These are phyloP conservation scores for Pythium vanterpoolii DNA, from an alignment of 352 stramenopile genomes.

Conservation along the genomic window DNA sequence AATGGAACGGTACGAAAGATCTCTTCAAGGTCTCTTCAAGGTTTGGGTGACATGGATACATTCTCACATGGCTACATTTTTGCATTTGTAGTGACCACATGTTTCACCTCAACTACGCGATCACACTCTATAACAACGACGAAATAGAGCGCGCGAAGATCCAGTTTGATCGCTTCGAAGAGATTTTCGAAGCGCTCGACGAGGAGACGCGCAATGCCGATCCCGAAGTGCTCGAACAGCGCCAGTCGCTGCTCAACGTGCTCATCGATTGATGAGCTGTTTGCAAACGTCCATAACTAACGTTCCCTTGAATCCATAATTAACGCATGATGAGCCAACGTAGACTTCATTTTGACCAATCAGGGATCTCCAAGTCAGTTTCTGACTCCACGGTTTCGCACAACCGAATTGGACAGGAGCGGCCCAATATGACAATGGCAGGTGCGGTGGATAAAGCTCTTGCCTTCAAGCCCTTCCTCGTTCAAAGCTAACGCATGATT, in stretches of 20 bases:
- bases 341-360: not conserved
- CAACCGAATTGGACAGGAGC: too few species aligned
- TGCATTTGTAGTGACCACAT: constrained; percentile 59
- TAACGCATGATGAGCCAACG: not conserved
- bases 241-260: constrained; percentile 62
- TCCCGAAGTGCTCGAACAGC: constrained; percentile 69
- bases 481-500: too few species aligned
- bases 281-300: constrained; percentile 16
- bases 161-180: constrained; percentile 83
- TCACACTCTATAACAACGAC: constrained; percentile 89
- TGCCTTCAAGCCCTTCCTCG: too few species aligned
- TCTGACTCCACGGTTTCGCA: too few species aligned
- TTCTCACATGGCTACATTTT: constrained; percentile 16
- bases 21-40: not conserved
- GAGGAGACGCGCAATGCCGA: constrained; percentile 66
- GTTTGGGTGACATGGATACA: constrained; percentile 1
- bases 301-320: not conserved
- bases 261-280: constrained; percentile 48
- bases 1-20: constrained; percentile 60
- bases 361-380: too few species aligned
- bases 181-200: constrained; percentile 70
- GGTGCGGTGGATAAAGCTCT: too few species aligned
- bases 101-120: constrained; percentile 89
- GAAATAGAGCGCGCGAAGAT: constrained; percentile 82
- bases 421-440: too few species aligned